A percentile compares a stretch with the other conserved stretches of the same genome.
These are phyloP conservation scores for Comarum palustre DNA, from an alignment of 306 rosid genomes.

Conservation along the genomic window DNA sequence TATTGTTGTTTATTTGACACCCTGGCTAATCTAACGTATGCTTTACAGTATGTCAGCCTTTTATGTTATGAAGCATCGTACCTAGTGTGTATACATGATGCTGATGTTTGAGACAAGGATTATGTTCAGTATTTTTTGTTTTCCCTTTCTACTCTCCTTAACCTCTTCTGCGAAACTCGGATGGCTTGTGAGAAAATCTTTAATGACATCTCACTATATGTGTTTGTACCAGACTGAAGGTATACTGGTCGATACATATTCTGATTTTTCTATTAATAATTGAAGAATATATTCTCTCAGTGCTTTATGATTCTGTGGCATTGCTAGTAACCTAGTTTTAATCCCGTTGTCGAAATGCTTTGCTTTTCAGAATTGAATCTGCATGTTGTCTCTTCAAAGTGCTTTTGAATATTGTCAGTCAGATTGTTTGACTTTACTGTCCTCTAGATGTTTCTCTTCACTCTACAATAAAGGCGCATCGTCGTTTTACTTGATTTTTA, in stretches of 20 bases:
- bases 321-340: background rate
- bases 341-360: background rate
- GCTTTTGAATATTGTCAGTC: background rate
- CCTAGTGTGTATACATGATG: background rate
- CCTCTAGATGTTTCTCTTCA: background rate
- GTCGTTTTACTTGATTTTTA: background rate
- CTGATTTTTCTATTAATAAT: background rate
- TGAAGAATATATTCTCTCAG: background rate
- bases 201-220: background rate
- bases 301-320: background rate
- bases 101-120: background rate
- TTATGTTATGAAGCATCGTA: background rate
- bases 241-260: background rate
- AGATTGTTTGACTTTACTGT: slow-evolving; percentile 4
- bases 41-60: background rate
- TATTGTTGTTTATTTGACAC: background rate
- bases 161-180: too few species aligned
- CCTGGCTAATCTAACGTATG: background rate
- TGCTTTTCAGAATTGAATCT: background rate
- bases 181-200: background rate
- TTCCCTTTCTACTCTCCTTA: background rate
- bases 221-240: background rate
- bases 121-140: background rate
- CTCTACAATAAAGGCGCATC: background rate
- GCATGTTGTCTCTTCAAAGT: background rate